phyloP scores from a whole-genome alignment of 1,284 basidiomycete species.

The Athelia psychrophila region DNA sequence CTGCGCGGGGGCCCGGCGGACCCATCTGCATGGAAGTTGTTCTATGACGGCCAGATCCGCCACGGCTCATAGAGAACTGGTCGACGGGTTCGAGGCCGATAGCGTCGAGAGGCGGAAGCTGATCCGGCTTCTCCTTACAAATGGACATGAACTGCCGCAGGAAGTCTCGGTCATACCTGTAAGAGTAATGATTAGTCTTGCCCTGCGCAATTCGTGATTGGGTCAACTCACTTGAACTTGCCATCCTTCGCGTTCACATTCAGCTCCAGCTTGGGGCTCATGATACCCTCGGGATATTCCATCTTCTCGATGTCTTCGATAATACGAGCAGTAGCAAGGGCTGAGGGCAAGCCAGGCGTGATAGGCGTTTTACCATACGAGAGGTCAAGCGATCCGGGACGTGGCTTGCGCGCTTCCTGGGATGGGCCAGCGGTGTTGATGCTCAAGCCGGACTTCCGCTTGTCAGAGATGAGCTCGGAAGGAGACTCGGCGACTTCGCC shows the following conservation, averaged over 20 bases:
- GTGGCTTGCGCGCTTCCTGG: conserved; percentile 36
- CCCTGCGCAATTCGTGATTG: conserved; percentile 1
- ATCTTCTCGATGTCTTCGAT: conserved; percentile 85
- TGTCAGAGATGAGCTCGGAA: conserved; percentile 18
- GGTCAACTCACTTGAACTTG: conserved; percentile 74
- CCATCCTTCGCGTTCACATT: conserved; percentile 53
- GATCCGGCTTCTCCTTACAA: conserved; percentile 93
- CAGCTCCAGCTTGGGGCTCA: conserved; percentile 83
- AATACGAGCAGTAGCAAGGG: conserved; percentile 54
- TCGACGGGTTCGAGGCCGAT: conserved; percentile 87
- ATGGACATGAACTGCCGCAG: conserved; percentile 95
- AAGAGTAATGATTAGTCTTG: not conserved
- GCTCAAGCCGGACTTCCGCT: conserved; percentile 29
- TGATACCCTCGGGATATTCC: conserved; percentile 82
- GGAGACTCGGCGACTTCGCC: conserved; percentile 32
- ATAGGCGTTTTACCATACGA: conserved; percentile 35
- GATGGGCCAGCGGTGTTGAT: conserved; percentile 22
- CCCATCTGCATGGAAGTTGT: conserved; percentile 34
- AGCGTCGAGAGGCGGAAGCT: conserved; percentile 85
- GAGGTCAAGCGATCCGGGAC: conserved; percentile 77
- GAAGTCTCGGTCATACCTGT: conserved; percentile 96
- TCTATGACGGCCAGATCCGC: conserved; percentile 57
- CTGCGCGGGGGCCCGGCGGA: conserved; percentile 40
- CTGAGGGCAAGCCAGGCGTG: conserved; percentile 48
- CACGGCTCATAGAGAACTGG: conserved; percentile 56